phyloP scores from a whole-genome alignment of 352 stramenopile genomes.

The Pythium dissimile region DNA sequence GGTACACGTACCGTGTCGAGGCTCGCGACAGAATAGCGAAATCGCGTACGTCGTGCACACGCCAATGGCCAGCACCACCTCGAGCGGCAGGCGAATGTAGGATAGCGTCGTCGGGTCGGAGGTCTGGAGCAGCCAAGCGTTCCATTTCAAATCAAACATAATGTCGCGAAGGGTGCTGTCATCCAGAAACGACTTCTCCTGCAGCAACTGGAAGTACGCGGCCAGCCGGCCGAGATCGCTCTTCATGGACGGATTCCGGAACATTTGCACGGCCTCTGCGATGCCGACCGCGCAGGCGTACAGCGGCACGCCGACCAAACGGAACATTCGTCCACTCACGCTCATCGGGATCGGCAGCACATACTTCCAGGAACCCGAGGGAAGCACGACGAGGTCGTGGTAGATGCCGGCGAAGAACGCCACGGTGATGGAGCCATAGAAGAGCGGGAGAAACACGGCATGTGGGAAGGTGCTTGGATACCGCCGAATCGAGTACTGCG shows the following conservation, averaged over 20 bases:
- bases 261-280: slow-evolving; percentile 45
- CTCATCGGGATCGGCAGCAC: slow-evolving; percentile 64
- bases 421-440: slow-evolving; percentile 35
- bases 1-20: slow-evolving; percentile 51
- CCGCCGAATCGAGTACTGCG: slow-evolving; percentile 47
- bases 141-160: slow-evolving; percentile 31
- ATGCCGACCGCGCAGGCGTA: slow-evolving; percentile 56
- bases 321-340: slow-evolving; percentile 39
- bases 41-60: slow-evolving; percentile 60
- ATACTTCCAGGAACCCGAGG: slow-evolving; percentile 52
- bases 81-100: slow-evolving; percentile 38
- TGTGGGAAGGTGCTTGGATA: slow-evolving; percentile 59
- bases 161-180: slow-evolving; percentile 28
- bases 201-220: slow-evolving; percentile 34
- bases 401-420: slow-evolving; percentile 39
- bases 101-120: slow-evolving; percentile 21
- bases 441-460: slow-evolving; percentile 51
- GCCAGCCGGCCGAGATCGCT: slow-evolving; percentile 36
- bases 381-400: slow-evolving; percentile 31
- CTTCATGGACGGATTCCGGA: slow-evolving; percentile 40
- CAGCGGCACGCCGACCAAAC: slow-evolving; percentile 61
- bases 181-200: slow-evolving; percentile 23
- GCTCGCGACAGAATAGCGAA: slow-evolving; percentile 62
- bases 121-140: slow-evolving; percentile 27
- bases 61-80: slow-evolving; percentile 41